Base-by-base conservation (phyloP, 352 stramenopile genomes). In the Pythium myriotylum region DNA sequence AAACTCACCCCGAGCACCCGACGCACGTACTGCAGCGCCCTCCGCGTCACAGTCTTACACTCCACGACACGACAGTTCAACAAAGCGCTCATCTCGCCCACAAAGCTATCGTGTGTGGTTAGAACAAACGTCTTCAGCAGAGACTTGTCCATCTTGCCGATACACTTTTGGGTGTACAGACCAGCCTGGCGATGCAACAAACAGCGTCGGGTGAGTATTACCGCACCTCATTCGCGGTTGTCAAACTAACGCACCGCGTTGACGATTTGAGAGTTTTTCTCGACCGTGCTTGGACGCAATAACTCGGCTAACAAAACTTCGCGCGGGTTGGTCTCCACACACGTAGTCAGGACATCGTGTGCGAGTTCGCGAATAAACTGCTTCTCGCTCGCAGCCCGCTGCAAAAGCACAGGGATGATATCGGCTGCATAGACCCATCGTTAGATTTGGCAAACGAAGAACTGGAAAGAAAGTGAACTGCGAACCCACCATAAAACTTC, bases 291-390 rank as follows among this genome's bases (percentile, higher is more conserved):
- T 49, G 65, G 45, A 45, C 32, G 43, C 51, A 71, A 23, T 22
- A 71, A 19, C 20, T 66, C 47, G 2, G 17, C 40, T 24, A 71
- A 39, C n/a, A 71, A 39, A 12, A 37, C 24, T 14, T 65, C 63
- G 16, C 46, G 23, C 19, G 63, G 26, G 24, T 46, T 55, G 5
- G 47, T 33, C n/a, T 57, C 43, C 0, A 71, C 33, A 39, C 56
- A 71, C n/a, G 43, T 32, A 9, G 24, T n/a, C 17, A 71, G 50
- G n/a, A 46, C 63, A 4, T 66, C 37, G 0, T 32, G 40, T 12
- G 82, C 80, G 22, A 88, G 56, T n/a, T 92, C 80, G 1, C 69
- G 74, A 22, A 92, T 75, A 54, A 92, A 92, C 48, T 89, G 78
- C 62, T 92, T 92, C 61, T 92, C 80, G n/a, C 69, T 88, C 8